Base-by-base conservation (phyloP, 768 basidiomycete species). In the Gloeophyllum trabeum region DNA sequence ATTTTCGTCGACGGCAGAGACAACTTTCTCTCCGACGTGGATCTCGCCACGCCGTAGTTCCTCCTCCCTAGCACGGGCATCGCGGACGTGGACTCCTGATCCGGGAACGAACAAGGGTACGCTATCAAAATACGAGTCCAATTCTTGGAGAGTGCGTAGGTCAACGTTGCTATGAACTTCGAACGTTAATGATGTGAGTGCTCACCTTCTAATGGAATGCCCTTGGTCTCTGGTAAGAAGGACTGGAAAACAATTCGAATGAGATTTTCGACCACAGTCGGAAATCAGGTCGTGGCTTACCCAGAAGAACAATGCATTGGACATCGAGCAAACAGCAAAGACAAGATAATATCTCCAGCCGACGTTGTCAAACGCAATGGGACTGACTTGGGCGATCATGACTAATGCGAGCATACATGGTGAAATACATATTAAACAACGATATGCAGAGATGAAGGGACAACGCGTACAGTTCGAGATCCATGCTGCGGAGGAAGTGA, bases 361-460 rank as follows among this genome's bases (percentile, higher is more conserved):
- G 24, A 51, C 44, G 43, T 42, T 45, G 10, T 37, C 45, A 44
- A 55, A 55, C 0, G 54, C 54, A 6, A 43, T 41, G 4, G 54
- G 54, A 22, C 28, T 50, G 21, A 55, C 46, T 43, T 55, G 52
- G 12, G 54, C 52, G 16, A 55, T 55, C 54, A 55, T 51, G 43
- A 55, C 53, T 54, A 16, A 22, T 19, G 35, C 12, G 14, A 19
- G 22, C 4, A 6, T 14, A 5, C 13, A 13, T 4, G 7, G 16
- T 42, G n/a, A 40, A 24, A 14, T 37, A 6, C 12, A n/a, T 10
- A n/a, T 7, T 24, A 20, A 4, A 6, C 6, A 19, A 13, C 39
- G 24, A 20, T 23, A 4, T n/a, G 35, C 34, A 13, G 37, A 12
- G 22, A 4, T 18, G 7, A 25, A 37, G 6, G 37, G n/a, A 18